These are phyloP conservation scores for Metarhizium rileyi DNA, from an alignment of 2,329 filamentous ascomycete species.

Conservation along the genomic window DNA sequence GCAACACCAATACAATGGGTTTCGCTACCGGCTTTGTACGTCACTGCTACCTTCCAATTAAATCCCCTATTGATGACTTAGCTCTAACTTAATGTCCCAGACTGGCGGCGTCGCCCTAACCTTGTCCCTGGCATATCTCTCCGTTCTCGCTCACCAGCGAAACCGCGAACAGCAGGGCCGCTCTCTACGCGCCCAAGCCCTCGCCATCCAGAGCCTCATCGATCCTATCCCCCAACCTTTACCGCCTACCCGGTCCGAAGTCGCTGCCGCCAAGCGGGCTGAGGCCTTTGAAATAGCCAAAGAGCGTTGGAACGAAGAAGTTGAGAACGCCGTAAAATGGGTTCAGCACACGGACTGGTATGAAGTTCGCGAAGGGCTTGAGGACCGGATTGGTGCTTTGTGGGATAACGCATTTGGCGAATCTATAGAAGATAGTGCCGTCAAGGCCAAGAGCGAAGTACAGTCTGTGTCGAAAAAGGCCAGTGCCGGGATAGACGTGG, in stretches of 20 bases:
- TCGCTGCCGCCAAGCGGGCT: constrained; percentile 40
- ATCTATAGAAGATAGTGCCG: constrained; percentile 16
- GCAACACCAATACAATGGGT: constrained; percentile 44
- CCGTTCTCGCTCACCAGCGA: constrained; percentile 58
- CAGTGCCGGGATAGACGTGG: constrained; percentile 13
- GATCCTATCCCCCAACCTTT: constrained; percentile 37
- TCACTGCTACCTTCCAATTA: constrained; percentile 10
- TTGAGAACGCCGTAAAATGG: constrained; percentile 56
- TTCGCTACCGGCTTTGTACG: constrained; percentile 67
- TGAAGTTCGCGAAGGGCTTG: constrained; percentile 48
- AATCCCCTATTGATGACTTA: not conserved
- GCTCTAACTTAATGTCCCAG: constrained; percentile 31
- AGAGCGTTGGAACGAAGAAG: constrained; percentile 68
- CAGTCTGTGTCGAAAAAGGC: constrained; percentile 25
- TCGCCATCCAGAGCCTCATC: constrained; percentile 42
- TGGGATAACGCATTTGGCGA: constrained; percentile 31
- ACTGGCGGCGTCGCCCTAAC: constrained; percentile 69
- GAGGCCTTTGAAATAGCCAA: constrained; percentile 59
- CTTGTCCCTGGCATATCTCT: constrained; percentile 62
- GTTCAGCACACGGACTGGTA: constrained; percentile 58
- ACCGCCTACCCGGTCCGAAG: constrained; percentile 40
- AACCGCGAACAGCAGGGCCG: constrained; percentile 52
- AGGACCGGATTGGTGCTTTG: constrained; percentile 36
- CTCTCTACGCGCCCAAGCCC: constrained; percentile 46
- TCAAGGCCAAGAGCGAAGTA: constrained; percentile 19